Evolutionary conservation across 192 early-diverging fungal genomes (phyloP), one percentile per base, ranked within the genome.

Genomic region (Gorgonomyces haynaldii): DNA sequence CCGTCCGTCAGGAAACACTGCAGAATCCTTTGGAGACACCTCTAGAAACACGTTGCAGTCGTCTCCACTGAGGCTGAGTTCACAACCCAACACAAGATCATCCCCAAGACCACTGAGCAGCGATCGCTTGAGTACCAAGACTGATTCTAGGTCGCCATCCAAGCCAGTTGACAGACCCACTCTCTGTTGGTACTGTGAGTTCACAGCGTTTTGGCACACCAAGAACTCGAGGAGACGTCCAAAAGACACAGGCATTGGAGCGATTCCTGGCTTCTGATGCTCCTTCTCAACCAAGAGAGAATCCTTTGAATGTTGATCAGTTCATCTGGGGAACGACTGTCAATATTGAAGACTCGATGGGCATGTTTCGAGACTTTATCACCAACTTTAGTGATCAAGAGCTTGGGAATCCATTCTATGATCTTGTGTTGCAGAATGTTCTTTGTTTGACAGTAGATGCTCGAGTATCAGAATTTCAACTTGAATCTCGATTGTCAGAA

Each of bases 311-410:
- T 8, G 6, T 13, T 20, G 9, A 4, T 40, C 35, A 28, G 15
- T 51, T 69, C 43, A 93, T 97, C 50, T 97, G 91, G 91, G 93
- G 93, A 32, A 97, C 93, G 0, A 85, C 85, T 13, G 78, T 97
- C 56, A 83, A 88, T 41, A 81, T 97, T 41, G 77, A 86, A 34
- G 87, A 91, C 16, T 70, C 80, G 24, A 89, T 87, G 69, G 40
- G 45, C 1, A 63, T 64, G 21, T 97, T 97, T 63, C 64, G 73
- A 23, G 77, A 89, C 42, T 97, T 96, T 54, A 52, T 96, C 59
- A 48, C 45, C 17, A 70, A 85, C 49, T 96, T 86, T 58, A 77
- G 10, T 34, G 36, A 29, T 39, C 57, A 22, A 10, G 31, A 56
- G 20, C n/a, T n/a, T n/a, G n/a, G n/a, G n/a, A n/a, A n/a, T 41